Base-by-base conservation (phyloP, 176 grass and related monocot genomes). In the Poa pratensis region DNA sequence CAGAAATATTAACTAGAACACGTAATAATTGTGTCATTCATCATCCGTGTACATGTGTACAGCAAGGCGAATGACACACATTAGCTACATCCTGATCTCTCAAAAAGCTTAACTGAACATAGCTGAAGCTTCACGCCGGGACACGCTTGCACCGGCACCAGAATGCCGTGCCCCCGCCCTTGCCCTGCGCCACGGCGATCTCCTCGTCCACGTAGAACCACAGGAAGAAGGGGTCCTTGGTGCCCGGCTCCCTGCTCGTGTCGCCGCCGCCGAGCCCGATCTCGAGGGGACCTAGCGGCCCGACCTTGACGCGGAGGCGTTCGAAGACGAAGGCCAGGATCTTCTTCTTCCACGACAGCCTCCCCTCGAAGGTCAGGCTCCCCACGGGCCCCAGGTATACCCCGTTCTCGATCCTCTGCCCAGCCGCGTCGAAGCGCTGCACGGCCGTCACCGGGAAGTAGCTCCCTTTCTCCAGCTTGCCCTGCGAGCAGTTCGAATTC, bases 181-280 rank as follows among this genome's bases (percentile, higher is more conserved):
- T 91, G 49, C 95, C 95, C 85, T 95, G 93, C 0, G 95, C 95
- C 26, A 98, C 91, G 26, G 95, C 91, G 16, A 98, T 95, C 81
- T 95, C 93, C 82, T 98, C 93, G 28, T 98, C 93, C 12, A 98
- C 89, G 75, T 95, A 95, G 84, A 98, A 95, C 93, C 95, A 98
- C 32, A 98, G 17, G 69, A 98, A 98, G 79, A 98, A 98, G 0
- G 95, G 93, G 68, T 95, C 93, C 42, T 94, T 98, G 7, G 87
- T 94, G 77, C 82, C 90, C 0, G 95, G 95, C 69, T 98, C 95
- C 62, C 86, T 92, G 34, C 18, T 37, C 18, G 48, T 72, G 1
- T 80, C 57, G 15, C 82, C 57, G 30, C 81, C 66, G 30, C 84
- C 84, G 0, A 98, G 63, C 13, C 86, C 79, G 2, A 98, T 90